Evolutionary conservation across 2,329 filamentous ascomycete species (phyloP).

Genomic region (Fusarium mexicanum): DNA sequence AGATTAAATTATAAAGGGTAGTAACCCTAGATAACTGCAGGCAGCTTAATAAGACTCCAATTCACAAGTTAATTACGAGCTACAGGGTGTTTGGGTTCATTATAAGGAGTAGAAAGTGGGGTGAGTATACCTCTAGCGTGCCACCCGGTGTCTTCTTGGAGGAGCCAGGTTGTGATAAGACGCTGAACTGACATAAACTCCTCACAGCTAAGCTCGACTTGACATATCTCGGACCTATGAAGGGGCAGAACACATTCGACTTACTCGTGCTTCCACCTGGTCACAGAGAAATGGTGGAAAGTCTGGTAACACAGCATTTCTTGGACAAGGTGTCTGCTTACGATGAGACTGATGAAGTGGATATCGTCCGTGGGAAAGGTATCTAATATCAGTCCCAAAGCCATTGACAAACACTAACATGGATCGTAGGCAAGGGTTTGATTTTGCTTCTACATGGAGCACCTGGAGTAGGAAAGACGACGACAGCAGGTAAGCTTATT

Average conservation of each 20-base stretch:
- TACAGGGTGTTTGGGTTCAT: not conserved
- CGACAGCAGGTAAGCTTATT: not conserved
- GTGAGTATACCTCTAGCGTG: not conserved
- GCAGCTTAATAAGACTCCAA: too few relatives aligned
- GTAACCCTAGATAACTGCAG: too few relatives aligned
- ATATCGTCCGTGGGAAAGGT: not conserved
- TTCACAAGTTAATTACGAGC: not conserved
- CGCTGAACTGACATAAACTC: rapidly evolving
- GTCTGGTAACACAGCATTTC: not conserved
- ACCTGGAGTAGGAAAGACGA: slow-evolving; percentile 18
- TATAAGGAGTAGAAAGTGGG: not conserved
- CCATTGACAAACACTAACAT: rapidly evolving
- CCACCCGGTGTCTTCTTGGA: rapidly evolving
- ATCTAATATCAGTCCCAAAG: rapidly evolving
- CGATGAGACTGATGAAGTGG: not conserved
- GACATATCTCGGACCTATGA: not conserved
- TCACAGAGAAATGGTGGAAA: not conserved
- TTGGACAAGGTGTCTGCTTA: not conserved
- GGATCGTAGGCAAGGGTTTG: not conserved
- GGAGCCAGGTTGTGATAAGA: rapidly evolving
- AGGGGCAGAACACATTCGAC: not conserved
- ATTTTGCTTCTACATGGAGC: slow-evolving; percentile 13
- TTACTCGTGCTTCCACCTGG: rapidly evolving
- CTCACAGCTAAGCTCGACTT: not conserved
- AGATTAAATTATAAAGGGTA: too few relatives aligned